Evolutionary conservation across 805 yeast species (phyloP).

Genomic region (Saccharomycopsis sp.): DNA sequence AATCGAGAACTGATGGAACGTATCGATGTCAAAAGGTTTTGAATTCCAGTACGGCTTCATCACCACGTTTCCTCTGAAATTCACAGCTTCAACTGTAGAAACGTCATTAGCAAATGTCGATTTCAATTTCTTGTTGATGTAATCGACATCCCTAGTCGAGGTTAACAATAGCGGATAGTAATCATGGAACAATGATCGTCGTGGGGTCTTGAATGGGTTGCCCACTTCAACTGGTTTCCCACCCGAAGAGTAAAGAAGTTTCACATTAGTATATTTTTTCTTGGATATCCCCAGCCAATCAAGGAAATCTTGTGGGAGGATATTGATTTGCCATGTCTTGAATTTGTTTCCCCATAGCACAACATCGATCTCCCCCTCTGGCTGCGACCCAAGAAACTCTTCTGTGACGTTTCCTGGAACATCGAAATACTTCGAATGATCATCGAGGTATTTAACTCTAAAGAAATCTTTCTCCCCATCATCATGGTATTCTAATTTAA

Average conservation of each 20-base stretch:
- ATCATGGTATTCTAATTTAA: slow-evolving; percentile 17
- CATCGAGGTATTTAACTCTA: slow-evolving; percentile 10
- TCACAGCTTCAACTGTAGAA: slow-evolving; percentile 15
- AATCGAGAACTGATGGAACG: slow-evolving; percentile 26
- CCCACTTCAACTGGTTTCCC: slow-evolving; percentile 11
- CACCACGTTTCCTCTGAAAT: slow-evolving; percentile 30
- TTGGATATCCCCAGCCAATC: slow-evolving; percentile 9
- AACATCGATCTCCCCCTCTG: slow-evolving; percentile 11
- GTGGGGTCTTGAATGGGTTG: not conserved
- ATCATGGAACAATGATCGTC: slow-evolving; percentile 13
- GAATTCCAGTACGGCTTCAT: slow-evolving; percentile 21
- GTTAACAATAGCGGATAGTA: slow-evolving; percentile 9
- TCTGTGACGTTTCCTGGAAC: slow-evolving; percentile 9
- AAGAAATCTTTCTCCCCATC: slow-evolving; percentile 16
- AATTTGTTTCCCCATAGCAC: slow-evolving; percentile 27
- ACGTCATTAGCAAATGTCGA: not conserved
- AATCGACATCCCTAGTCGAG: slow-evolving; percentile 6
- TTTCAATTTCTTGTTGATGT: not conserved
- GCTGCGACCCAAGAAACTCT: slow-evolving; percentile 1
- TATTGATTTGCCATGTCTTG: slow-evolving; percentile 23
- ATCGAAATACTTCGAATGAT: slow-evolving; percentile 21
- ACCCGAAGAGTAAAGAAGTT: slow-evolving; percentile 2
- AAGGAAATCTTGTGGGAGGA: slow-evolving; percentile 21
- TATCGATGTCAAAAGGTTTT: slow-evolving; percentile 30
- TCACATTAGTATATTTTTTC: not conserved